Evolutionary conservation across 192 early-diverging fungal species (phyloP).

Genomic region (Coemansia brasiliensis): DNA sequence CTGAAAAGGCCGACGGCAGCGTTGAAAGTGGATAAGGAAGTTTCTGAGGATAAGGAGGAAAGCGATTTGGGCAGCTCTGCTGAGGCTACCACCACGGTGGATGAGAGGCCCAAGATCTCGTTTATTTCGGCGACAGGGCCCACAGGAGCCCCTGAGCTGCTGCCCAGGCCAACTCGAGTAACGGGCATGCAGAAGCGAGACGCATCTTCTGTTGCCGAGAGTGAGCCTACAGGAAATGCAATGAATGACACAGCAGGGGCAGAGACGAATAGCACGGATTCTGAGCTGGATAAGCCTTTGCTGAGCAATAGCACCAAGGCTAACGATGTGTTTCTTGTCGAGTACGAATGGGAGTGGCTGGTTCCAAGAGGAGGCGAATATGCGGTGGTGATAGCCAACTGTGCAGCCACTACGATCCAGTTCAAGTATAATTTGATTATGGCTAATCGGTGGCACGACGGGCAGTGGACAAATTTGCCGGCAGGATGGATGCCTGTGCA

Average conservation of each 20-base stretch:
- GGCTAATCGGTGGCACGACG: conserved; percentile 48
- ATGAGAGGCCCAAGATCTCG: conserved; percentile 26
- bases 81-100: neutral
- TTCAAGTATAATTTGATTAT: conserved; percentile 56
- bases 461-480: conserved; percentile 43
- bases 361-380: conserved; percentile 45
- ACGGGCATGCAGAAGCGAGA: conserved; percentile 24
- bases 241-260: neutral
- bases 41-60: neutral
- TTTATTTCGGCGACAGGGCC: conserved; percentile 35
- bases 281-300: conserved; percentile 15
- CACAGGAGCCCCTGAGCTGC: conserved; percentile 11
- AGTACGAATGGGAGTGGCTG: conserved; percentile 54
- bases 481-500: conserved; percentile 53
- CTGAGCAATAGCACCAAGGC: conserved; percentile 32
- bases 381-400: conserved; percentile 51
- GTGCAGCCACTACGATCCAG: conserved; percentile 49
- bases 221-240: neutral
- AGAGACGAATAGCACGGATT: neutral
- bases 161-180: conserved; percentile 24
- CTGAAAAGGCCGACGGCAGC: conserved; percentile 14
- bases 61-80: neutral
- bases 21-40: conserved; percentile 1
- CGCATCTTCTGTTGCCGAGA: neutral
- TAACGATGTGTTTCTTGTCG: conserved; percentile 48